These are phyloP conservation scores for Senna tora DNA, from an alignment of 306 rosid genomes.

Conservation along the genomic window DNA sequence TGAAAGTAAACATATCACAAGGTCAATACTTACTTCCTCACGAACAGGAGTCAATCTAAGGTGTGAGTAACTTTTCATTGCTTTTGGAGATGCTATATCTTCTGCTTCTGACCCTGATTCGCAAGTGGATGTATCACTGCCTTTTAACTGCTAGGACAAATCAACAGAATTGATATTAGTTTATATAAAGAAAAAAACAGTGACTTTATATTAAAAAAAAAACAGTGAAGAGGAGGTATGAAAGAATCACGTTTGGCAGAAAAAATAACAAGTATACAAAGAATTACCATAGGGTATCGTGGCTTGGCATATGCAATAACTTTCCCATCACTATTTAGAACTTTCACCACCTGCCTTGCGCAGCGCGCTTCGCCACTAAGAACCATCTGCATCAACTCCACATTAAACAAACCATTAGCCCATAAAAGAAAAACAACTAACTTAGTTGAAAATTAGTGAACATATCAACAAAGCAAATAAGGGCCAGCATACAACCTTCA, in stretches of 20 bases:
- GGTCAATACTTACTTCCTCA: conserved; percentile 77
- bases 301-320: conserved; percentile 92
- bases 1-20: conserved; percentile 13
- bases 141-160: conserved; percentile 68
- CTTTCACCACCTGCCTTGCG: conserved; percentile 89
- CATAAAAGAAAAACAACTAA: conserved; percentile 24
- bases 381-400: conserved; percentile 67
- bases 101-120: conserved; percentile 99
- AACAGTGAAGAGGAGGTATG: not conserved
- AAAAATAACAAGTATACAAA: conserved; percentile 12
- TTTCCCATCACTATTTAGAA: conserved; percentile 86
- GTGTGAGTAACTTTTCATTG: conserved; percentile 73
- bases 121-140: conserved; percentile 97
- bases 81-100: conserved; percentile 93
- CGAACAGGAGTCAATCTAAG: conserved; percentile 98
- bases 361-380: conserved; percentile 76
- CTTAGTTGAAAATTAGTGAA: not conserved
- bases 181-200: conserved; percentile 1
- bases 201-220: conserved; percentile 18
- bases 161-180: conserved; percentile 20
- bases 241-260: conserved; percentile 19
- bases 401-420: conserved; percentile 33
- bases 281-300: conserved; percentile 73
- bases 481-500: conserved; percentile 63
- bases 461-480: conserved; percentile 16